These are phyloP conservation scores for Kwoniella newhampshirensis DNA, from an alignment of 768 basidiomycete genomes.

Conservation along the genomic window DNA sequence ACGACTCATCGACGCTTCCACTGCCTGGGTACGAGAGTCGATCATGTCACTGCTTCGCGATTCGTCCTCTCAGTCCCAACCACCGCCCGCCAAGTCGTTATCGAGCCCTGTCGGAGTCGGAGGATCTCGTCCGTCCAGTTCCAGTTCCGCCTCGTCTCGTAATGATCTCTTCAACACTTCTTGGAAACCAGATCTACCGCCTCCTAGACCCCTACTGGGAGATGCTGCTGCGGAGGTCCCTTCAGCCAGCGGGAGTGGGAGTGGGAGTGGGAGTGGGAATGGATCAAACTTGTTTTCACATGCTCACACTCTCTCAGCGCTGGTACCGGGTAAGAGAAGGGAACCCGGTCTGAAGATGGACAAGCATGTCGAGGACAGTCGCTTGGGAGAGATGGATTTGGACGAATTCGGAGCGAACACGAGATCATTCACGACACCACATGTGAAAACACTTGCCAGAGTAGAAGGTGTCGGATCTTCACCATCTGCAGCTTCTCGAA, in stretches of 20 bases:
- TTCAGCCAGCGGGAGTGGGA: too few species aligned
- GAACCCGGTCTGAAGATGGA: slow-evolving; percentile 18
- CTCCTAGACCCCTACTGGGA: slow-evolving; percentile 16
- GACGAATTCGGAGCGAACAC: slow-evolving; percentile 16
- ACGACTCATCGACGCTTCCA: background rate
- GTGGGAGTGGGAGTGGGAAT: too few species aligned
- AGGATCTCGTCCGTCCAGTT: slow-evolving; percentile 1
- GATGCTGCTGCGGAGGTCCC: too few species aligned
- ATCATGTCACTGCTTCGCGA: slow-evolving; percentile 14
- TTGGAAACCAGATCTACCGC: slow-evolving; percentile 23
- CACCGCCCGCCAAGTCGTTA: background rate
- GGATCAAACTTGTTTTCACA: too few species aligned
- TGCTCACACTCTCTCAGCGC: too few species aligned
- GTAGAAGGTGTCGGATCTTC: slow-evolving; percentile 9
- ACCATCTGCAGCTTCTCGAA: slow-evolving; percentile 3
- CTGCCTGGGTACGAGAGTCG: background rate
- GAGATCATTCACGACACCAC: background rate
- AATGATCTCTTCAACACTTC: slow-evolving; percentile 31
- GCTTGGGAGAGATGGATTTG: background rate
- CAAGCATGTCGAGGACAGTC: background rate
- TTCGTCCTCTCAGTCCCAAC: slow-evolving; percentile 1
- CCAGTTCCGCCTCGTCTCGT: slow-evolving; percentile 17
- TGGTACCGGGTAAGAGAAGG: background rate
- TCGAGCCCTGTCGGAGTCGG: background rate
- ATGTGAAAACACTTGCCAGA: background rate